Percentiles rank a stretch among this genome's conserved stretches.
phyloP scores from a whole-genome alignment of 495 filamentous ascomycete species.

The Penicillium pancosmium region DNA sequence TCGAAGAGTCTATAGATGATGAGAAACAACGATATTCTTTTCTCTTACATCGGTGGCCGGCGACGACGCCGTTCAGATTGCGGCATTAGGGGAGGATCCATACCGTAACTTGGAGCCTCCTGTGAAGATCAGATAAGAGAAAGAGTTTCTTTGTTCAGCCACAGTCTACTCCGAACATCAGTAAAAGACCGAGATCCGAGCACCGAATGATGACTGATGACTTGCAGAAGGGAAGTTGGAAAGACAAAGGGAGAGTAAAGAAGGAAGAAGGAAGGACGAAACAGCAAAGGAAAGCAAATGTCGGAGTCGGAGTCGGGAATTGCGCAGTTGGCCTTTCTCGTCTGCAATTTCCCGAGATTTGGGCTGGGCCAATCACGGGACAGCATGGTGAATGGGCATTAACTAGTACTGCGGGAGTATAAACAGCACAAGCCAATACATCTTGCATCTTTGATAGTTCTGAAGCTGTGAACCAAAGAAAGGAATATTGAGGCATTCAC shows the following conservation, averaged over 20 bases:
- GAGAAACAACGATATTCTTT: no score
- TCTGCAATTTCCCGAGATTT: conserved; percentile 30
- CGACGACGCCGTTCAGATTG: conserved; percentile 48
- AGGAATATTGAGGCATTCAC: no score
- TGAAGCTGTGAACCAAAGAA: no score
- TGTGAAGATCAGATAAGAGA: neutral
- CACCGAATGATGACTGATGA: neutral
- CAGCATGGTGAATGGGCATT: no score
- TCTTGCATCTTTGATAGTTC: no score
- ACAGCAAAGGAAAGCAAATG: neutral
- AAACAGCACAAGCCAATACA: no score
- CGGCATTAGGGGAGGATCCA: conserved; percentile 21
- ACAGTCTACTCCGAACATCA: no score
- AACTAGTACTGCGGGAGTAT: no score
- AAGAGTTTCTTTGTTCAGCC: neutral
- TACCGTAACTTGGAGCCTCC: neutral
- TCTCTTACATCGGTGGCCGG: conserved; percentile 48
- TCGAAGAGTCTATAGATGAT: no score
- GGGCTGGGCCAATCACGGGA: neutral
- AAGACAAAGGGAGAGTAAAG: neutral
- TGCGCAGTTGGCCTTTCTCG: conserved; percentile 32
- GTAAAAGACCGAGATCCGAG: neutral
- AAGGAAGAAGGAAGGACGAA: neutral
- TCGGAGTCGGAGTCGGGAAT: conserved; percentile 9
- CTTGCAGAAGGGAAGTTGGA: neutral